These are phyloP conservation scores for Gossypium lobatum DNA, from an alignment of 441 rosid species.

Conservation along the genomic window DNA sequence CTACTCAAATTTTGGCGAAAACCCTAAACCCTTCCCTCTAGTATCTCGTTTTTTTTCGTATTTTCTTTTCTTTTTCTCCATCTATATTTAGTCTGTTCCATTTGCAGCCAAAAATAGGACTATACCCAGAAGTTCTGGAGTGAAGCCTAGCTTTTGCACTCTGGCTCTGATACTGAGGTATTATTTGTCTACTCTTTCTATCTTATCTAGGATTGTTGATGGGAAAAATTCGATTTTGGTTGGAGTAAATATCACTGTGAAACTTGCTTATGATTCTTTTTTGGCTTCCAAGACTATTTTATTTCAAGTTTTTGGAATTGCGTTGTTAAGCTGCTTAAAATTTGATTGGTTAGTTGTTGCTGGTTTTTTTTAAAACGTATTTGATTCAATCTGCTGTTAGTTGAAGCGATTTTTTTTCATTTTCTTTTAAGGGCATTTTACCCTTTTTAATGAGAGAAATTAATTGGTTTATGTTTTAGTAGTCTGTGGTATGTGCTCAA, in stretches of 20 bases:
- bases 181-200: neutral
- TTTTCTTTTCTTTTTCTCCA: neutral
- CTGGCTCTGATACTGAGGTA: neutral
- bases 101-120: neutral
- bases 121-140: neutral
- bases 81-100: neutral
- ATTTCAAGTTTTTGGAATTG: neutral
- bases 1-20: neutral
- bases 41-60: neutral
- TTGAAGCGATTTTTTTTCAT: neutral
- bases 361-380: neutral
- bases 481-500: neutral
- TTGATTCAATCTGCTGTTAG: neutral
- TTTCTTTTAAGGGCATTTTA: neutral
- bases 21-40: slow-evolving; percentile 1
- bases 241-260: neutral
- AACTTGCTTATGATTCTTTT: neutral
- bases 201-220: neutral
- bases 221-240: neutral
- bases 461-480: neutral
- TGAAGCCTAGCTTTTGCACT: neutral
- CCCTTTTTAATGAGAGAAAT: neutral
- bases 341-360: neutral
- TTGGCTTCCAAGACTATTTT: neutral
- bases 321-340: neutral